Conservation (phyloP, 2,329 filamentous ascomycete species). For the Basipetospora chlamydospora region DNA sequence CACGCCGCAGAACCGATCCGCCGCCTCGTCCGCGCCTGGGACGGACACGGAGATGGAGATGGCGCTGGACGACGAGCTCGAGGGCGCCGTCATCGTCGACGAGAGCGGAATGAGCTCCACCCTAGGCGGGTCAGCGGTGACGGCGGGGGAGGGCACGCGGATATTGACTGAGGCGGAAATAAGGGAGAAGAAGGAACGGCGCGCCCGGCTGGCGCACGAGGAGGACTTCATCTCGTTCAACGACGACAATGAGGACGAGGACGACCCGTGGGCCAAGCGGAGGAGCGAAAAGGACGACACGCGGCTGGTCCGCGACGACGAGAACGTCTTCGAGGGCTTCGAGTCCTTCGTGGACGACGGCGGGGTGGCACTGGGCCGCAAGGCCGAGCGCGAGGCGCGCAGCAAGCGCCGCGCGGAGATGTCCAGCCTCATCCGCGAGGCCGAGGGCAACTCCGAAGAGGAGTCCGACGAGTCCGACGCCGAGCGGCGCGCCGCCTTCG, state of each 20-base stretch:
- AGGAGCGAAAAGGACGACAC: slow-evolving; percentile 52
- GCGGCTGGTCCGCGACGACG: slow-evolving; percentile 69
- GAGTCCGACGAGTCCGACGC: slow-evolving; percentile 56
- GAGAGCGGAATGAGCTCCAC: slow-evolving; percentile 20
- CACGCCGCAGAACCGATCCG: slow-evolving; percentile 55
- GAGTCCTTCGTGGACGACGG: slow-evolving; percentile 85
- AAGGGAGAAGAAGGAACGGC: slow-evolving; percentile 75
- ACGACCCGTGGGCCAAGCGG: slow-evolving; percentile 17
- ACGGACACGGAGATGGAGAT: slow-evolving; percentile 28
- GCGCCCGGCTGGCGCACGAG: slow-evolving; percentile 60
- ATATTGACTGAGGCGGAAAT: slow-evolving; percentile 81
- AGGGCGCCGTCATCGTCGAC: slow-evolving; percentile 51
- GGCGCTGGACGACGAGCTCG: slow-evolving; percentile 45
- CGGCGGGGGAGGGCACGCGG: slow-evolving; percentile 19
- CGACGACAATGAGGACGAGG: slow-evolving; percentile 27
- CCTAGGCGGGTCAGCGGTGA: background rate
- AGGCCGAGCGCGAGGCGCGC: slow-evolving; percentile 59
- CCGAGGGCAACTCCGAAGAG: slow-evolving; percentile 51
- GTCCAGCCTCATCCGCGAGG: slow-evolving; percentile 66
- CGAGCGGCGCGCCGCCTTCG: slow-evolving; percentile 67
- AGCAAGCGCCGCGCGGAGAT: slow-evolving; percentile 60
- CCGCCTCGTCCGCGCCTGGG: background rate
- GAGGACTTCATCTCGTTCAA: slow-evolving; percentile 52
- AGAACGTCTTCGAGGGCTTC: slow-evolving; percentile 86
- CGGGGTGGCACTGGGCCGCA: slow-evolving; percentile 60